Evolutionary conservation across 1,139 yeast genomes (phyloP).

Genomic region (Zygoascus meyerae): DNA sequence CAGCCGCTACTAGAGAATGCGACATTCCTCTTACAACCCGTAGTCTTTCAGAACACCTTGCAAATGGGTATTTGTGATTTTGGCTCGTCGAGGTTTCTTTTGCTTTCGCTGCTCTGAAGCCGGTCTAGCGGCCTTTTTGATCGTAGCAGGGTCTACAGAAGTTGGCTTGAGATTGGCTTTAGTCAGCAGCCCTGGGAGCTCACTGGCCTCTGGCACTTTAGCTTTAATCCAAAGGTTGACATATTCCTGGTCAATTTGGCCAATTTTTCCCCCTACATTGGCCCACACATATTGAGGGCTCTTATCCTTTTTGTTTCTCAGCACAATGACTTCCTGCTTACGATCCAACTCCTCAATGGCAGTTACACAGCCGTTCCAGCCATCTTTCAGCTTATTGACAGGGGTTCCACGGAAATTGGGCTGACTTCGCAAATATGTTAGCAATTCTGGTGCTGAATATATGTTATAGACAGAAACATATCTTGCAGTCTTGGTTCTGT

Average conservation of each 20-base stretch:
- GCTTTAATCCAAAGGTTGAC: constrained; percentile 73
- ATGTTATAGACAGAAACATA: constrained; percentile 88
- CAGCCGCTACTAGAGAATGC: no score
- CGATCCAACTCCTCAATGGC: constrained; percentile 73
- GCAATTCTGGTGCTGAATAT: constrained; percentile 68
- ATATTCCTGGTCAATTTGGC: constrained; percentile 76
- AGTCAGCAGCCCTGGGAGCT: constrained; percentile 68
- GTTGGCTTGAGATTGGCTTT: constrained; percentile 92
- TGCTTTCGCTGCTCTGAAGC: constrained; percentile 62
- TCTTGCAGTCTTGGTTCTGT: constrained; percentile 57
- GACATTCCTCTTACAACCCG: constrained; percentile 19
- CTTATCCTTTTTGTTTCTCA: constrained; percentile 79
- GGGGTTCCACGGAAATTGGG: constrained; percentile 83
- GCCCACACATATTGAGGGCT: constrained; percentile 87
- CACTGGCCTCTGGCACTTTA: constrained; percentile 74
- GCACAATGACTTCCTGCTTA: constrained; percentile 69
- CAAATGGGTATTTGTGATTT: constrained; percentile 91
- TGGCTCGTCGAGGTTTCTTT: constrained; percentile 87
- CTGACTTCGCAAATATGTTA: constrained; percentile 70
- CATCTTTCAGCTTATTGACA: constrained; percentile 88
- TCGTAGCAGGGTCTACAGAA: constrained; percentile 88
- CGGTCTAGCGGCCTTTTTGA: constrained; percentile 49
- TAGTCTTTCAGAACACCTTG: constrained; percentile 91
- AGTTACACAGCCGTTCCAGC: constrained; percentile 89
- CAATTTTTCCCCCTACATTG: constrained; percentile 68